Conservation (phyloP, 371 early-diverging fungal species). For the Mortierella sp. region DNA sequence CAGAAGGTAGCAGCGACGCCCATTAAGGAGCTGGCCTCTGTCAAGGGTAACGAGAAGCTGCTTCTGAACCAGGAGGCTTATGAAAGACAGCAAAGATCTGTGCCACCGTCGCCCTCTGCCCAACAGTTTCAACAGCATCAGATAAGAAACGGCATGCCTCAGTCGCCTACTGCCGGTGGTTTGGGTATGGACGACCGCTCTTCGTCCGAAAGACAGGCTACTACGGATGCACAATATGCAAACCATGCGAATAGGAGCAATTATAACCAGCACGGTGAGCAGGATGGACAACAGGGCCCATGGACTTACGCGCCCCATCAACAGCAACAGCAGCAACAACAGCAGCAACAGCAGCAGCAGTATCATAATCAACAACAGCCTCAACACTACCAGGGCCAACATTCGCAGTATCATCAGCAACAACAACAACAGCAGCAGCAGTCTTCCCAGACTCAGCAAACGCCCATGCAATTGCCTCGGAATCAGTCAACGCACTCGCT, state of each 20-base stretch:
- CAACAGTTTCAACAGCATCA: conserved; percentile 21
- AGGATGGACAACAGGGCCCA: not conserved
- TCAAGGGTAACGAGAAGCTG: conserved; percentile 48
- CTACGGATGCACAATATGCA: conserved; percentile 27
- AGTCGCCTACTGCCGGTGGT: conserved; percentile 22
- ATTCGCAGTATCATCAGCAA: conserved; percentile 24
- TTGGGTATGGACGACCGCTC: conserved; percentile 23
- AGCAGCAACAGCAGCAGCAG: conserved; percentile 19
- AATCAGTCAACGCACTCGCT: conserved; percentile 40
- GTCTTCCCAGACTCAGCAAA: conserved; percentile 21
- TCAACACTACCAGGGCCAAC: conserved; percentile 24
- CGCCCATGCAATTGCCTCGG: conserved; percentile 17
- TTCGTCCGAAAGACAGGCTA: conserved; percentile 22
- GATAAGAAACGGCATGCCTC: conserved; percentile 13
- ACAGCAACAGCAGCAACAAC: conserved; percentile 23
- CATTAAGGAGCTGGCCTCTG: conserved; percentile 41
- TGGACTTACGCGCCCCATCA: not conserved
- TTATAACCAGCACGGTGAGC: conserved; percentile 26
- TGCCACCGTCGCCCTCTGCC: conserved; percentile 17
- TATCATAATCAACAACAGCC: conserved; percentile 17
- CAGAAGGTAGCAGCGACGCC: conserved; percentile 45
- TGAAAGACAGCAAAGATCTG: conserved; percentile 43
- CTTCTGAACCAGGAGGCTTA: conserved; percentile 48
- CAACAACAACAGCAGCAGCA: conserved; percentile 23
- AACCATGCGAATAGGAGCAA: conserved; percentile 11